Conservation (phyloP, 257 asterid genomes). For the Nicotiana attenuata region DNA sequence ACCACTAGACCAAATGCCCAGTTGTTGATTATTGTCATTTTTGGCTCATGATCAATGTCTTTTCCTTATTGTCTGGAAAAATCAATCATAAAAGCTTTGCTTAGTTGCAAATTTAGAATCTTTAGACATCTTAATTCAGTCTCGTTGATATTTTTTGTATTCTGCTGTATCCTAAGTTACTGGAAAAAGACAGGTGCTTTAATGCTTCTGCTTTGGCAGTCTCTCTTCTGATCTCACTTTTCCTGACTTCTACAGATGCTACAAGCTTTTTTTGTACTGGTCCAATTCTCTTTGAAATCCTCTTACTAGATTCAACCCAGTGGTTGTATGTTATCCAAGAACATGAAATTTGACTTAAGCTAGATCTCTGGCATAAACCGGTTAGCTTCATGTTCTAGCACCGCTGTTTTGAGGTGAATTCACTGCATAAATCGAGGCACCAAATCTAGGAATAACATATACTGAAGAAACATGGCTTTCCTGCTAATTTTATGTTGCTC, state of each 20-base stretch:
- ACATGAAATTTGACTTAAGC: background rate
- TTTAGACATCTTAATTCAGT: background rate
- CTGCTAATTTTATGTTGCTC: background rate
- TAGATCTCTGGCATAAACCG: background rate
- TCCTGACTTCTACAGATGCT: background rate
- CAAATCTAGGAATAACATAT: background rate
- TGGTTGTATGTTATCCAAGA: background rate
- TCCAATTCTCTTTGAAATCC: background rate
- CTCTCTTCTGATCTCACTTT: background rate
- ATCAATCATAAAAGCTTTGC: background rate
- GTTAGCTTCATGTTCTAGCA: background rate
- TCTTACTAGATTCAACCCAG: background rate
- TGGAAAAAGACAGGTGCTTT: background rate
- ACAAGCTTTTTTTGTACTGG: background rate
- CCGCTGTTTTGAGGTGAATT: background rate
- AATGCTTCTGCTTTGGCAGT: background rate
- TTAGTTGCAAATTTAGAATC: background rate
- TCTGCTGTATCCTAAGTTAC: background rate
- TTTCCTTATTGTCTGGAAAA: background rate
- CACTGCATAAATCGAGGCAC: background rate
- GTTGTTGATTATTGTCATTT: background rate
- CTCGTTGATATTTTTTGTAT: background rate
- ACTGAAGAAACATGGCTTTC: background rate
- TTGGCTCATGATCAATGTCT: background rate
- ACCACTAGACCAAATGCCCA: conserved; percentile 85